Base-by-base conservation (phyloP, 2,329 filamentous ascomycete species). In the Alternaria arbusti region DNA sequence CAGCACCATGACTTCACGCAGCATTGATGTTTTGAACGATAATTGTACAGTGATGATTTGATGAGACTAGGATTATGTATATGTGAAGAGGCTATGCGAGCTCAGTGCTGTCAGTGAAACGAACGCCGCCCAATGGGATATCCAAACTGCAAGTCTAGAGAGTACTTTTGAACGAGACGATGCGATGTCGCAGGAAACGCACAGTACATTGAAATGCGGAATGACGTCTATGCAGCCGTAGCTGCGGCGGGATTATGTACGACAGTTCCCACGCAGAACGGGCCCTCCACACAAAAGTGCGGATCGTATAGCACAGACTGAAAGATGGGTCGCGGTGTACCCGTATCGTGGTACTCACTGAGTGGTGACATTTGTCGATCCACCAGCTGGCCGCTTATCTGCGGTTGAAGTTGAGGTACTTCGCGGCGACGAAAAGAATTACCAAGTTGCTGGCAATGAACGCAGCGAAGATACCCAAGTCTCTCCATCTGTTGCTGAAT, bases 361-460 rank as follows among this genome's bases (percentile, higher is more conserved):
- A 40, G 36, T 40, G n/a, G n/a, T 54, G 32, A 32, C 23, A 12
- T 26, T 23, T 54, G 57, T 30, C 32, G 26, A 15, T 13, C 20
- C 28, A 15, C 6, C 22, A 30, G n/a, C 15, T 5, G 44, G 17
- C 8, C 26, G 59, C 50, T 75, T 63, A 78, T 50, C 76, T 69
- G 17, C 74, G 69, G 68, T 84, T 84, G 70, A 83, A 84, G 72
- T 84, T 84, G 65, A 84, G 71, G 67, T 78, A 84, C 55, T 80
- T 84, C 76, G 86, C 84, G 43, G 84, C 86, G 57, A 89, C 61
- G 70, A 89, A 88, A 64, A 90, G 71, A 52, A 90, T 81, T 20
- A 92, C 86, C 72, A 96, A 75, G 78, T 96, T 97, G 75, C 90
- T 93, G 13, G 81, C 92, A 57, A 96, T 86, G 74, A 94, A 97